A percentile compares a stretch with the other conserved stretches of the same genome.
These are phyloP conservation scores for Rhypophila decipiens DNA, from an alignment of 495 filamentous ascomycete species.

Conservation along the genomic window DNA sequence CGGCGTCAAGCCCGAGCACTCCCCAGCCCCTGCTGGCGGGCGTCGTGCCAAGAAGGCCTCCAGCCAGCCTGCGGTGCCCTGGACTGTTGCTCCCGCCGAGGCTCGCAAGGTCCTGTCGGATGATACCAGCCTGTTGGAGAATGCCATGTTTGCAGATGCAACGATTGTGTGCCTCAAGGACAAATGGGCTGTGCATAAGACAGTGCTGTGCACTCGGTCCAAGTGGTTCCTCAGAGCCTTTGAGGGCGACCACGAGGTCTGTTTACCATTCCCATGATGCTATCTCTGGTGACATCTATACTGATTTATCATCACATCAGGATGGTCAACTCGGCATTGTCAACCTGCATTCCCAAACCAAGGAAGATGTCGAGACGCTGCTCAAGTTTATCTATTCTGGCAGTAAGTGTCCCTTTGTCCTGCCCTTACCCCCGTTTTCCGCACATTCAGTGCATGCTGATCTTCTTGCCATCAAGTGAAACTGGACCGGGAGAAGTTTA, in stretches of 20 bases:
- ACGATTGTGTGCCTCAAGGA: constrained; percentile 2
- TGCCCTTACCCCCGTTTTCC: neutral
- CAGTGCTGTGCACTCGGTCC: constrained; percentile 8
- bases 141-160: constrained; percentile 9
- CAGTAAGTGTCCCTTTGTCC: constrained; percentile 3
- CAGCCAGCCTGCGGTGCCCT: neutral
- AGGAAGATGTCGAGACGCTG: constrained; percentile 1
- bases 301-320: neutral
- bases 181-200: constrained; percentile 16
- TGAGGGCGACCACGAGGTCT: neutral
- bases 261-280: neutral
- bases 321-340: neutral
- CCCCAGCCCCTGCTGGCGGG: neutral
- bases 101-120: neutral
- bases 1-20: neutral
- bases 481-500: constrained; percentile 3
- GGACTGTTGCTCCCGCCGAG: neutral
- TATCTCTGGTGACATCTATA: neutral
- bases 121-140: constrained; percentile 7
- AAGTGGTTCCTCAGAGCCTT: constrained; percentile 13
- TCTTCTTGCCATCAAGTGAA: constrained; percentile 1
- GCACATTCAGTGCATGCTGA: neutral
- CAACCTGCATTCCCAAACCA: constrained; percentile 1
- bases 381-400: constrained; percentile 12
- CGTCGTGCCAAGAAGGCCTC: neutral